phyloP scores from a whole-genome alignment of 768 basidiomycete genomes.

The Tricholoma sp. region DNA sequence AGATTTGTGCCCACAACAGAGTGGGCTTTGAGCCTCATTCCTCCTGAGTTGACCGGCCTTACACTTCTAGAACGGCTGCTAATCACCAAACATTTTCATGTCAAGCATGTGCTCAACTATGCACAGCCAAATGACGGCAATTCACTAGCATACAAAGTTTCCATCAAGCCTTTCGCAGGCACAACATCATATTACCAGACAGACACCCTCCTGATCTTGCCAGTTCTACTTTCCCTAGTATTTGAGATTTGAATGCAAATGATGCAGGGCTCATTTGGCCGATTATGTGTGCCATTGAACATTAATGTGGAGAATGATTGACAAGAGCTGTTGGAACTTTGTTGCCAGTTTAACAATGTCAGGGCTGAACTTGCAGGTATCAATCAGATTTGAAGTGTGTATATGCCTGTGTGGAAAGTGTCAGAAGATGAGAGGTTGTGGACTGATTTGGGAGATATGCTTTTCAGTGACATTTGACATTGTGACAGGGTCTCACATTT shows the following conservation, averaged over 20 bases:
- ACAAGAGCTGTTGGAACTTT: too few relatives aligned
- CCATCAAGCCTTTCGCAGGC: neutral
- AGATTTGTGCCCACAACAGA: neutral
- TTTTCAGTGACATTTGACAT: too few relatives aligned
- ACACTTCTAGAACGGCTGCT: neutral
- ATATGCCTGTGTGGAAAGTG: too few relatives aligned
- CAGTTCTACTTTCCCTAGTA: neutral
- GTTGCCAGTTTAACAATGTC: too few relatives aligned
- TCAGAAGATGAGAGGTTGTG: too few relatives aligned
- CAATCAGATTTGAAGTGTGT: too few relatives aligned
- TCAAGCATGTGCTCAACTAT: neutral
- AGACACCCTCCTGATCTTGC: neutral
- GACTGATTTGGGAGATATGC: too few relatives aligned
- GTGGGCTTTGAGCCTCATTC: neutral
- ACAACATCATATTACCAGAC: neutral
- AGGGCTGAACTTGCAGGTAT: too few relatives aligned
- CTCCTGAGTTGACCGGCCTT: neutral
- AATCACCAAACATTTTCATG: neutral
- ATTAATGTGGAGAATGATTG: slow-evolving; percentile 22
- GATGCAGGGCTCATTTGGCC: too few relatives aligned
- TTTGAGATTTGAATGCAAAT: slow-evolving; percentile 26
- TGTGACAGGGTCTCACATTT: too few relatives aligned
- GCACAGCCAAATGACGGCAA: neutral
- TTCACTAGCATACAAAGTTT: too few relatives aligned
- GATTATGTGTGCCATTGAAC: slow-evolving; percentile 37